These are phyloP conservation scores for Nevesoporus exiguus DNA, from an alignment of 768 basidiomycete species.

Conservation along the genomic window DNA sequence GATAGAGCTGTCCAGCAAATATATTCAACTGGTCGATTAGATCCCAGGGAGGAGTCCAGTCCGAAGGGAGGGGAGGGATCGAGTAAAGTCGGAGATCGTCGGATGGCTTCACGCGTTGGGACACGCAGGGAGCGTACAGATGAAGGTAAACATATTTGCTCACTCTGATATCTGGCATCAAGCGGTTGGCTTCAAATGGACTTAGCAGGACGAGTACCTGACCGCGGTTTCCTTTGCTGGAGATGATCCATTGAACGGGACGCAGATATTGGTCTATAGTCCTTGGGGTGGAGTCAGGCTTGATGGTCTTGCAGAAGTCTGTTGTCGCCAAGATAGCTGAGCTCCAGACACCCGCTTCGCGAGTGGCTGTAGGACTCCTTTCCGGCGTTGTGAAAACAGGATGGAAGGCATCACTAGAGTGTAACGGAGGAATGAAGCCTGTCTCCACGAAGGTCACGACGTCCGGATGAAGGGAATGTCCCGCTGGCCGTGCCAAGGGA, in stretches of 20 bases:
- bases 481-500: constrained; percentile 18
- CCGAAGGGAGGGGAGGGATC: constrained; percentile 1
- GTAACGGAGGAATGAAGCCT: constrained; percentile 20
- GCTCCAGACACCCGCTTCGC: constrained; percentile 13
- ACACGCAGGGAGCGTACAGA: constrained; percentile 37
- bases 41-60: background rate
- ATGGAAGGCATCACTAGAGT: background rate
- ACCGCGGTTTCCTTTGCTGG: background rate
- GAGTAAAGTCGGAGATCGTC: constrained; percentile 27
- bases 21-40: background rate
- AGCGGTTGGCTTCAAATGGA: constrained; percentile 29
- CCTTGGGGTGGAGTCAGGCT: background rate
- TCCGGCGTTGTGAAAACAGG: constrained; percentile 4
- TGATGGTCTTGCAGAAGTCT: constrained; percentile 12
- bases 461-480: constrained; percentile 12
- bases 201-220: constrained; percentile 22
- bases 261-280: constrained; percentile 6
- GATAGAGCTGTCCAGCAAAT: background rate
- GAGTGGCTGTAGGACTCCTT: background rate
- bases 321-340: constrained; percentile 4
- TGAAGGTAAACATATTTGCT: constrained; percentile 36
- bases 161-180: constrained; percentile 35
- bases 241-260: constrained; percentile 25
- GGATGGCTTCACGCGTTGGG: constrained; percentile 31
- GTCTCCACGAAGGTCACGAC: constrained; percentile 19